Evolutionary conservation across 2,329 filamentous ascomycete genomes (phyloP).

Genomic region (Tolypocladium sp.): DNA sequence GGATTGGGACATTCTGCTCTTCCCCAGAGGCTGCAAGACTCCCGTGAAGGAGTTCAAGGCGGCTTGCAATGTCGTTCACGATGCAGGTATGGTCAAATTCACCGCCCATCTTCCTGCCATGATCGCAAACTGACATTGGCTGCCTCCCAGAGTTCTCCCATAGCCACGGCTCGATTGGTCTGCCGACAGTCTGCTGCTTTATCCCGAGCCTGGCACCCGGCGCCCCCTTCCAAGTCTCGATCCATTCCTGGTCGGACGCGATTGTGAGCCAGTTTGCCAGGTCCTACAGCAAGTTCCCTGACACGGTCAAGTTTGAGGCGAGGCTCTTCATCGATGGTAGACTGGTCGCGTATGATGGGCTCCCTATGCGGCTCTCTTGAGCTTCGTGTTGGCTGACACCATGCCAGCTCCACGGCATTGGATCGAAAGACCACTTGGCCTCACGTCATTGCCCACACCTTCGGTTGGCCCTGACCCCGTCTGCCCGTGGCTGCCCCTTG

Average conservation of each 20-base stretch:
- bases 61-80: conserved; percentile 59
- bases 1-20: conserved; percentile 79
- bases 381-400: background rate
- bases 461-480: conserved; percentile 18
- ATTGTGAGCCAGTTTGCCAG: conserved; percentile 48
- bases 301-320: conserved; percentile 53
- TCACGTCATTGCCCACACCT: conserved; percentile 35
- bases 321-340: conserved; percentile 61
- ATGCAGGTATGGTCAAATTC: conserved; percentile 26
- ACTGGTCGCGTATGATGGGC: conserved; percentile 42
- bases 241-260: conserved; percentile 64
- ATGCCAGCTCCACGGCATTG: conserved; percentile 43
- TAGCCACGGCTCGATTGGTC: conserved; percentile 33
- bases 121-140: background rate
- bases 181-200: conserved; percentile 65
- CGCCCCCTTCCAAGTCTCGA: conserved; percentile 58
- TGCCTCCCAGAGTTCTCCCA: conserved; percentile 39
- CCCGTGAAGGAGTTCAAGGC: conserved; percentile 79
- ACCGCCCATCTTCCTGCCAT: background rate
- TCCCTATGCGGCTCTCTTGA: too few relatives aligned
- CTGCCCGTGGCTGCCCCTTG: background rate
- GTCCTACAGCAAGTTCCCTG: conserved; percentile 44
- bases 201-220: conserved; percentile 53
- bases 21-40: conserved; percentile 55
- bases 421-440: conserved; percentile 41